phyloP scores from a whole-genome alignment of 139 green algal species.

The Picochlorum sp. region DNA sequence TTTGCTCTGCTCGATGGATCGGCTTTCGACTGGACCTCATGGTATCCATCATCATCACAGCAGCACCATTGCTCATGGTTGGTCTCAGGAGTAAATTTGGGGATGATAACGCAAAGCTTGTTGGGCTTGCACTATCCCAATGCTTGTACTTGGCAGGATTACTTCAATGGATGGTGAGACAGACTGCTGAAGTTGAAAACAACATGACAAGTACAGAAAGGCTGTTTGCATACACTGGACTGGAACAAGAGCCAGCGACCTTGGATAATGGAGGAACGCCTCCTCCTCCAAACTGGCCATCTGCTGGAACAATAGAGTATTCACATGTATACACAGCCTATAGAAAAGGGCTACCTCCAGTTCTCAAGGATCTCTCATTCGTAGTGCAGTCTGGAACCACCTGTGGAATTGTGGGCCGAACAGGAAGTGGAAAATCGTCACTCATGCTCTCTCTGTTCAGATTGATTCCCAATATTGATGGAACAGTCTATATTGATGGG shows the following conservation, averaged over 20 bases:
- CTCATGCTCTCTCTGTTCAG: constrained; percentile 78
- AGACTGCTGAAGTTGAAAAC: constrained; percentile 65
- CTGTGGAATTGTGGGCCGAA: constrained; percentile 67
- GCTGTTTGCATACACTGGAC: constrained; percentile 62
- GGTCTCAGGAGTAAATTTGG: constrained; percentile 33
- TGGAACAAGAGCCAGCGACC: constrained; percentile 48
- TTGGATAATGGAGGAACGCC: constrained; percentile 19
- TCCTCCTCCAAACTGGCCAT: constrained; percentile 55
- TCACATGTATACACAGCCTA: constrained; percentile 55
- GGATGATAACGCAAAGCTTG: constrained; percentile 23
- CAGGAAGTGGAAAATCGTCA: constrained; percentile 65
- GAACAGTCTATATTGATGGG: constrained; percentile 61
- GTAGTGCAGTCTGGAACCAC: constrained; percentile 31
- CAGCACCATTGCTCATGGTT: constrained; percentile 54
- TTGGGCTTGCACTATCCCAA: constrained; percentile 63
- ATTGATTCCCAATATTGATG: constrained; percentile 61
- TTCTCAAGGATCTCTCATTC: constrained; percentile 66
- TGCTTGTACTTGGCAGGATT: constrained; percentile 59
- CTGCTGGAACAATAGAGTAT: constrained; percentile 38
- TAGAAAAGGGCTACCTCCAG: constrained; percentile 53
- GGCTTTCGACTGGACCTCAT: constrained; percentile 71
- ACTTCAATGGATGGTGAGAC: constrained; percentile 40
- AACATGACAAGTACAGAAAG: constrained; percentile 77
- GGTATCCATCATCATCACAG: constrained; percentile 44
- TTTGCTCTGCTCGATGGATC: constrained; percentile 52